A percentile compares a stretch with the other conserved stretches of the same genome.
phyloP scores from a whole-genome alignment of 345 rosid genomes.

The Angophora floribunda region DNA sequence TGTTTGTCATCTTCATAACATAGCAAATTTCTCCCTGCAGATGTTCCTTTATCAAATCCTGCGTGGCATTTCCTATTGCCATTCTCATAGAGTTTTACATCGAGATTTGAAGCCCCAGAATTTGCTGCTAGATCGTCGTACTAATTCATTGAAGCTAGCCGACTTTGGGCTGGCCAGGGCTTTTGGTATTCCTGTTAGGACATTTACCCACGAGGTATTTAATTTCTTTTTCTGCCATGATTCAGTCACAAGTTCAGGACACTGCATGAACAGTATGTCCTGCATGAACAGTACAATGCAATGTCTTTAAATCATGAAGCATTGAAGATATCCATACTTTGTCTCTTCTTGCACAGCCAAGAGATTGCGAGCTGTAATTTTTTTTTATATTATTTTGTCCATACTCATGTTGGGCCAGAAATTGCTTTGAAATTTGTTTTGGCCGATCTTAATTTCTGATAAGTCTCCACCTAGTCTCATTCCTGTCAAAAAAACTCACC shows the following conservation, averaged over 20 bases:
- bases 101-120: slow-evolving; percentile 46
- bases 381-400: background rate
- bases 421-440: background rate
- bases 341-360: background rate
- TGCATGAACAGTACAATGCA: background rate
- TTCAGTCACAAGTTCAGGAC: background rate
- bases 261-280: background rate
- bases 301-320: background rate
- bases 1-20: background rate
- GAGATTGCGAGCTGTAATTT: background rate
- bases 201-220: slow-evolving; percentile 27
- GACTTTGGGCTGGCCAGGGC: slow-evolving; percentile 50
- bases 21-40: slow-evolving; percentile 25
- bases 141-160: slow-evolving; percentile 34
- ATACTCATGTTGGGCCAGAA: background rate
- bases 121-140: slow-evolving; percentile 34
- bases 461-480: background rate
- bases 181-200: slow-evolving; percentile 22
- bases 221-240: background rate
- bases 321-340: background rate
- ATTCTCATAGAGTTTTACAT: slow-evolving; percentile 38
- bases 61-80: slow-evolving; percentile 65
- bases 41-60: slow-evolving; percentile 81
- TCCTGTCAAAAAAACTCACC: background rate
- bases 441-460: background rate